Evolutionary conservation across 129 eudicot species (phyloP), one percentile per base, ranked within the genome.

Genomic region (Chrysanthemum seticuspe): DNA sequence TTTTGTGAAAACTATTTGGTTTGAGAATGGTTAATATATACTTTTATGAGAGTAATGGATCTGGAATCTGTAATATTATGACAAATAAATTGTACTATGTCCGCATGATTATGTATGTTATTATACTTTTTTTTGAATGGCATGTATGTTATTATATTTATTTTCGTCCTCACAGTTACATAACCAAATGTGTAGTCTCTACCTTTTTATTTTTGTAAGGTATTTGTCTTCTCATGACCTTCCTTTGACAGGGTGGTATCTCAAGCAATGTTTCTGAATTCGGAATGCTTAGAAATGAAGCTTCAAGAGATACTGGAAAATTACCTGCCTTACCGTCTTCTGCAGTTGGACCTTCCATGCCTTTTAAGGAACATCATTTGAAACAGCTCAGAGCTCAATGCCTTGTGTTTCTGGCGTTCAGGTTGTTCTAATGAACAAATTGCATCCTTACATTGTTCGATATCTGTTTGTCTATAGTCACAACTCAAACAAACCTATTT

Each of bases 321-420:
- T 82, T 77, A 69, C 87, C 88, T 25, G 78, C 77, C 40, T 31
- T 79, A 45, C 91, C 72, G 66, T 82, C 85, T 67, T 52, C 90
- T 51, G 51, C 67, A 55, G 74, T 59, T 25, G 77, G 77, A 36
- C 57, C 84, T 65, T 65, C 81, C 78, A 77, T 81, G 82, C 99
- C 96, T 73, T 94, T 94, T 54, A 90, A 95, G 76, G 99, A 95
- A 72, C 96, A 95, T 53, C 99, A 95, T 74, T 68, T 95, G 49
- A 95, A 90, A 69, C 99, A 95, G 73, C 96, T 95, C 65, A 88
- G 99, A 82, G 99, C 99, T 50, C 99, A 95, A 78, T 95, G 99
- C 74, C 96, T 90, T 73, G 99, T 95, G 52, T 90, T 88, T 83
- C 83, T 95, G 81, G 97, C 99, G 15, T 88, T 95, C 78, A 87